A percentile compares a stretch with the other conserved stretches of the same genome.
Evolutionary conservation across 108 stramenopile species (phyloP).

Genomic region (Thalassiosira profunda): DNA sequence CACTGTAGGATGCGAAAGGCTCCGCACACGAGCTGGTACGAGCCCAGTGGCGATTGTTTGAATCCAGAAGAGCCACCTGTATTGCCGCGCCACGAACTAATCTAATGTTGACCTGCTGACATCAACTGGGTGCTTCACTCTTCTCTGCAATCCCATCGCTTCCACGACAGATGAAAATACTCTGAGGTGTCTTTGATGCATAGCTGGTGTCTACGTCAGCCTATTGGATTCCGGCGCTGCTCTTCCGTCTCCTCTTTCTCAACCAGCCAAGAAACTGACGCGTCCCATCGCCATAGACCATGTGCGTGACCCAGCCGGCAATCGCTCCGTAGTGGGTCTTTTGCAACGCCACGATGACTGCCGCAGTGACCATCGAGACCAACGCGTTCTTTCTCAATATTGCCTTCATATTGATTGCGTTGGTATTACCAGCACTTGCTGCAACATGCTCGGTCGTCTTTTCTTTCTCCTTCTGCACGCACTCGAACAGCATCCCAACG

Average conservation of each 20-base stretch:
- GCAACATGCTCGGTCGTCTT: constrained; percentile 3
- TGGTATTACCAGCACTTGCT: background rate
- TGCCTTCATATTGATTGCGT: background rate
- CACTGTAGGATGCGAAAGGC: too few relatives aligned
- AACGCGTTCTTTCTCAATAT: constrained; percentile 46
- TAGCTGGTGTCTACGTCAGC: background rate
- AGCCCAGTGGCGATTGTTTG: too few relatives aligned
- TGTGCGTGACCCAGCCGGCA: constrained; percentile 67
- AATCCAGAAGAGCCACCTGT: too few relatives aligned
- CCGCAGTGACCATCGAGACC: constrained; percentile 63
- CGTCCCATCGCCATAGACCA: constrained; percentile 61
- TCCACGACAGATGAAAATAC: too few relatives aligned
- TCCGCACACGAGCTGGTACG: too few relatives aligned
- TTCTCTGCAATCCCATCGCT: too few relatives aligned
- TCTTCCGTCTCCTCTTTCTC: constrained; percentile 12
- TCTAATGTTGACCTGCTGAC: too few relatives aligned
- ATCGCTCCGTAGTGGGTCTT: constrained; percentile 77
- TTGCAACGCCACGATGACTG: constrained; percentile 67
- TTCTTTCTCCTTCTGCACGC: constrained; percentile 30
- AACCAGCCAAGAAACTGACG: constrained; percentile 35
- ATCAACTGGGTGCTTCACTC: too few relatives aligned
- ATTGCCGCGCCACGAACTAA: too few relatives aligned
- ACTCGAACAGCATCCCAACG: constrained; percentile 37
- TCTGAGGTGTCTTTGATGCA: background rate
- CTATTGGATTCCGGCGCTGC: background rate